Percentiles rank a stretch among this genome's conserved stretches.
phyloP scores from a whole-genome alignment of 2,329 filamentous ascomycete species.

The Phialemonium atrogriseum region DNA sequence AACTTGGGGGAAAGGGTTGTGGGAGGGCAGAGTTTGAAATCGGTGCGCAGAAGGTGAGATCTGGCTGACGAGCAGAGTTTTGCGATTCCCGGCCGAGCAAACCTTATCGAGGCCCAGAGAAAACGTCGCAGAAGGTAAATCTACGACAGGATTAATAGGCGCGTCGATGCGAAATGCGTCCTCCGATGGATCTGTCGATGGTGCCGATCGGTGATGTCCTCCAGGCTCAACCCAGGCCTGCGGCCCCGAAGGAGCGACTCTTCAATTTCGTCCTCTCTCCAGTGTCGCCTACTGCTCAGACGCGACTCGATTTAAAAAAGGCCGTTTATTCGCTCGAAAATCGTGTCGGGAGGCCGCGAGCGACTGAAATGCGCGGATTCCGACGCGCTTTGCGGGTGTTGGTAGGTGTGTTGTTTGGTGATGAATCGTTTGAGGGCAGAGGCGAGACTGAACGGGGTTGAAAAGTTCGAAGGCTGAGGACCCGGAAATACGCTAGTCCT shows the following conservation, averaged over 20 bases:
- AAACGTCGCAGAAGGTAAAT: background rate
- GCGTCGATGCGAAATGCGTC: conserved; percentile 2
- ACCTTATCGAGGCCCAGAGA: too few relatives aligned
- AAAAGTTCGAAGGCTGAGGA: conserved; percentile 15
- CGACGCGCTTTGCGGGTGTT: conserved; percentile 42
- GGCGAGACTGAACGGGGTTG: conserved; percentile 12
- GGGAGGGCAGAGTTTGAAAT: too few relatives aligned
- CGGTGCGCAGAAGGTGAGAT: too few relatives aligned
- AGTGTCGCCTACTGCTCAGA: conserved; percentile 35
- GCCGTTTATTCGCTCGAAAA: conserved; percentile 25
- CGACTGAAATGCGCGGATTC: conserved; percentile 32
- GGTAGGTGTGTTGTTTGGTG: conserved; percentile 34
- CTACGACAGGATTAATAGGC: background rate
- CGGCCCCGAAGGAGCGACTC: conserved; percentile 26
- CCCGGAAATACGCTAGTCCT: conserved; percentile 8
- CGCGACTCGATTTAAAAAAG: conserved; percentile 26
- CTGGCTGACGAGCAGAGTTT: too few relatives aligned
- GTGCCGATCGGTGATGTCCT: conserved; percentile 15
- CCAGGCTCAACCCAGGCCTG: conserved; percentile 26
- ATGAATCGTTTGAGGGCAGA: conserved; percentile 17
- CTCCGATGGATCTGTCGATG: conserved; percentile 9
- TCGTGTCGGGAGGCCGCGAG: conserved; percentile 22
- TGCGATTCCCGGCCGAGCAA: too few relatives aligned
- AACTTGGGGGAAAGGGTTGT: too few relatives aligned
- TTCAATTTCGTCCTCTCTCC: conserved; percentile 24